Evolutionary conservation across 2,329 filamentous ascomycete species (phyloP), one percentile per base, ranked within the genome.

Genomic region (Aspergillus sp.): DNA sequence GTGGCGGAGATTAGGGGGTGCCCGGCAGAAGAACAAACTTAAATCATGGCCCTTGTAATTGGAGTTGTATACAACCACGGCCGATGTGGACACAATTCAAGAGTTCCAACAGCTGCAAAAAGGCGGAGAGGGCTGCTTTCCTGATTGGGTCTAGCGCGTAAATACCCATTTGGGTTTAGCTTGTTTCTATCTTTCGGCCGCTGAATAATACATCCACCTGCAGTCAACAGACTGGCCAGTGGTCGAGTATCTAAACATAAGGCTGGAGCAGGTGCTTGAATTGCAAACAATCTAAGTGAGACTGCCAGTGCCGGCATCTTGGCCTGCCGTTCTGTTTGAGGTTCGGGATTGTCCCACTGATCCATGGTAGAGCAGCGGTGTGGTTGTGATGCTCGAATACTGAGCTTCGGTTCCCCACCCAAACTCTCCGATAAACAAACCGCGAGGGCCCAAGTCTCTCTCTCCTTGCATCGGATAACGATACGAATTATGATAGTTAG

Each of bases 11-110:
- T 54, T 21, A 40, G 54, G 35, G 47, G 48, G 57, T 62, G 61
- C 62, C 59, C 61, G 46, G 48, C 12, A 27, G 23, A 33, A 37
- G 56, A 62, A 56, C 59, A 54, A 62, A 35, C 31, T 63, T 50
- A 66, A 53, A 64, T 44, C 64, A 66, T 64, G 57, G 52, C 62
- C 62, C 55, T 61, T 55, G 5, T 37, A 23, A 54, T 54, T 19
- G 39, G 39, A 43, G 46, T 49, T 50, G 47, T 56, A 56, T 51
- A 55, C 21, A 48, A 27, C 35, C 46, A 17, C 25, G 31, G 17
- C 19, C 40, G 44, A 55, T 27, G 43, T 46, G 52, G 47, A 52
- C 50, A 54, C 49, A 64, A 63, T 53, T 52, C 59, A 48, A 25
- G n/a, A 40, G 21, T 33, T 51, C 54, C 58, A 63, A 60, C 59